Evolutionary conservation across 768 basidiomycete species (phyloP).

Genomic region (Cystofilobasidium bisporidii): DNA sequence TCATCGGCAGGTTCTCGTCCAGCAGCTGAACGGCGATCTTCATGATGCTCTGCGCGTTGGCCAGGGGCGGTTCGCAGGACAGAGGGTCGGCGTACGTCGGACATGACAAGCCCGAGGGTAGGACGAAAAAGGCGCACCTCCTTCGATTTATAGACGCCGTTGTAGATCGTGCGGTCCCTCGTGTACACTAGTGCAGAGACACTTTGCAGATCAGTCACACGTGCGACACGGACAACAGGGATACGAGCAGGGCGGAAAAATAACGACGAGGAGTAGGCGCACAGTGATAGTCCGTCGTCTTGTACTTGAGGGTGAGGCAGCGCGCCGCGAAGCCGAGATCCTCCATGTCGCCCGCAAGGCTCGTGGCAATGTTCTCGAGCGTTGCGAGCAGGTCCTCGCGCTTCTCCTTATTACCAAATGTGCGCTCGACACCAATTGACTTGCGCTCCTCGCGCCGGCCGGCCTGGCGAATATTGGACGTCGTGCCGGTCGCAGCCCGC

Average conservation of each 20-base stretch:
- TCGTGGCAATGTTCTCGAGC: slow-evolving; percentile 67
- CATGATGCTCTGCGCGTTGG: background rate
- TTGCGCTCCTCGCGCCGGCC: slow-evolving; percentile 71
- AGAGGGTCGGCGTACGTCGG: background rate
- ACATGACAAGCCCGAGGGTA: background rate
- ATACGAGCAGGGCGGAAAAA: too few relatives aligned
- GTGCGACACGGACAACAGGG: too few relatives aligned
- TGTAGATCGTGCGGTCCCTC: slow-evolving; percentile 62
- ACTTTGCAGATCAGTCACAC: background rate
- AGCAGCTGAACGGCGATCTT: slow-evolving; percentile 75
- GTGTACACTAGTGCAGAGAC: slow-evolving; percentile 52
- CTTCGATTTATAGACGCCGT: slow-evolving; percentile 68
- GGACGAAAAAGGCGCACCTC: slow-evolving; percentile 52
- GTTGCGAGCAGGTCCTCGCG: slow-evolving; percentile 60
- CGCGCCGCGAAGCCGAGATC: slow-evolving; percentile 72
- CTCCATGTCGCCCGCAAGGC: slow-evolving; percentile 71
- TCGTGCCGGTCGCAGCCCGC: slow-evolving; percentile 70
- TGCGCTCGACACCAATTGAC: slow-evolving; percentile 85
- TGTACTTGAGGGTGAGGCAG: slow-evolving; percentile 79
- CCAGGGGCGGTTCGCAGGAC: too few relatives aligned
- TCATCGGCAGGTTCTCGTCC: slow-evolving; percentile 65
- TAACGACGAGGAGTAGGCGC: background rate
- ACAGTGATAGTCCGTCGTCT: slow-evolving; percentile 81
- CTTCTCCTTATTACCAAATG: slow-evolving; percentile 61
- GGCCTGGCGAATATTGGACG: slow-evolving; percentile 70